Base-by-base conservation (phyloP, 306 rosid species). In the Hippophae rhamnoides region DNA sequence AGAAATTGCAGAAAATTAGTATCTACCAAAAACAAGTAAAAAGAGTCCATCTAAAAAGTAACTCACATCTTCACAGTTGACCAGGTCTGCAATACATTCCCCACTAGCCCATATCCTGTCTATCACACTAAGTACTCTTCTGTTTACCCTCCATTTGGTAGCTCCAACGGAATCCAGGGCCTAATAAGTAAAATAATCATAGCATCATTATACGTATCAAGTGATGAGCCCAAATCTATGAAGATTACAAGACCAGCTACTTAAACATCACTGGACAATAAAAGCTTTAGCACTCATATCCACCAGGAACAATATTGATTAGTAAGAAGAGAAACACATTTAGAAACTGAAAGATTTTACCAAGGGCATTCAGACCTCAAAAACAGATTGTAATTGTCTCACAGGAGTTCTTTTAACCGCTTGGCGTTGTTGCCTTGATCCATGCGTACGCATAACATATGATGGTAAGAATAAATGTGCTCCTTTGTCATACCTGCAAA, bases 21-120 rank as follows among this genome's bases (percentile, higher is more conserved):
- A 56, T 52, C 40, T 38, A 60, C 69, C 59, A 67, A 60, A n/a
- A 55, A 45, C 66, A 57, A 58, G 45, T 41, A 42, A 56, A 66
- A 56, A 23, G 38, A 53, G 60, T 57, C n/a, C 54, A 54, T 12
- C 14, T 14, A 10, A 47, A 49, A 48, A 55, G 62, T 54, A 68
- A 81, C 96, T 61, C 74, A 92, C 99, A 80, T 88, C 86, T 67
- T 80, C 83, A 62, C 80, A 74, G 79, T 76, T 80, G 67, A 88
- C 88, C 81, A 92, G 73, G 72, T 81, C 93, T 25, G 93, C 99
- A 65, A 88, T 61, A 57, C 80, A 13, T 31, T 96, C 99, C 65
- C 96, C 99, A 64, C 79, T 69, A 64, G 99, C 87, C 99, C 99
- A 92, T 74, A 92, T 76, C 60, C 86, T 84, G 74, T 92, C 95